These are phyloP conservation scores for Orychophragmus violaceus DNA, from an alignment of 345 rosid genomes.

Conservation along the genomic window DNA sequence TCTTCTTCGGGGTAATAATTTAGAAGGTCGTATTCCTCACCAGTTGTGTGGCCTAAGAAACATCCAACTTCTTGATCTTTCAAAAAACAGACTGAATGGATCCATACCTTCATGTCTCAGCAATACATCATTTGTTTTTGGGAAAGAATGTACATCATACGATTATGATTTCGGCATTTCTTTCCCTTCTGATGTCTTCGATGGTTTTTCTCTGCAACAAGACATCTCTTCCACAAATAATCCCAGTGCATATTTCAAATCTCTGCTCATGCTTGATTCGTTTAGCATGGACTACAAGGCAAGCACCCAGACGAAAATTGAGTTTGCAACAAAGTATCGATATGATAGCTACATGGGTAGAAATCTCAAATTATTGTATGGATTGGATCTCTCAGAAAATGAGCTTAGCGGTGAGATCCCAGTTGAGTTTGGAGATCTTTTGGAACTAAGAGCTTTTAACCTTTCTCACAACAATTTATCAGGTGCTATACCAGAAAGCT, in stretches of 20 bases:
- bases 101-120: background rate
- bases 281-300: background rate
- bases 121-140: background rate
- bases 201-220: no score
- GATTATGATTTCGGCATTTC: background rate
- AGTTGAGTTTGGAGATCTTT: background rate
- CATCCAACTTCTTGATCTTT: background rate
- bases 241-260: background rate
- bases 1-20: background rate
- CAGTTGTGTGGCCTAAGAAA: background rate
- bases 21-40: background rate
- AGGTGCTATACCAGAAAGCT: conserved; percentile 23
- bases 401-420: background rate
- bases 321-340: background rate
- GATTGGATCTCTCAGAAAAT: conserved; percentile 36
- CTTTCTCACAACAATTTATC: conserved; percentile 20
- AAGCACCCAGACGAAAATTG: background rate
- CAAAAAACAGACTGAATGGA: background rate
- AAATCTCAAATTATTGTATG: background rate
- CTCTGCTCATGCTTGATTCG: background rate
- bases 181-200: no score
- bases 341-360: background rate
- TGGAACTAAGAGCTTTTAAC: conserved; percentile 12
- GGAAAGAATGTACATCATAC: background rate
- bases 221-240: background rate